These are phyloP conservation scores for Oidium heveae DNA, from an alignment of 2,329 filamentous ascomycete genomes.

Conservation along the genomic window DNA sequence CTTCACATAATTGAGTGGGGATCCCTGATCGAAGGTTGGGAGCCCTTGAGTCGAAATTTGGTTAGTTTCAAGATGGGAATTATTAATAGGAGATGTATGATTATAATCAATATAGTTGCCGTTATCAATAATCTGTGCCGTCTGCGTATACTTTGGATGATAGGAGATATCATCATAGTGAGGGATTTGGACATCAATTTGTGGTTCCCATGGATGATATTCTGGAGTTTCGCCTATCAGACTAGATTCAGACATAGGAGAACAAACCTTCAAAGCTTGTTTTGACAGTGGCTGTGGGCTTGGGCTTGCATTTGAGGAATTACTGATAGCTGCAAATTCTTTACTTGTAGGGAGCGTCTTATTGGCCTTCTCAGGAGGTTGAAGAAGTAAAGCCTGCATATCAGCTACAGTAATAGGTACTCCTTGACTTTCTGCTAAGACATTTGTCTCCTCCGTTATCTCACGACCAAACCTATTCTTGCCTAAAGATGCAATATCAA, in stretches of 20 bases:
- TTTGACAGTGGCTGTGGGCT: not conserved
- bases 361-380: not conserved
- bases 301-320: not conserved
- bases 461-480: not conserved
- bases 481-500: conserved; percentile 39
- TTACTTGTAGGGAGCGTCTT: not conserved
- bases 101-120: not conserved
- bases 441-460: conserved; percentile 3
- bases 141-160: not conserved
- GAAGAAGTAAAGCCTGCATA: conserved; percentile 2
- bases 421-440: conserved; percentile 4
- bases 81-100: not conserved
- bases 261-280: not conserved
- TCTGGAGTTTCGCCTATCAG: not conserved
- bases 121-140: not conserved
- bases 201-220: not conserved
- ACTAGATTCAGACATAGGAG: not conserved
- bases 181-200: not conserved
- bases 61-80: not conserved
- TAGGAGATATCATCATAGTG: not conserved
- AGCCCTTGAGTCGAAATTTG: not conserved
- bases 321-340: not conserved
- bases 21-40: not conserved
- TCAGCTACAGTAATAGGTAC: conserved; percentile 6
- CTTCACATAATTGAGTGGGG: not conserved